phyloP scores from a whole-genome alignment of 1,284 basidiomycete species.

The Ceratobasidium sp. region DNA sequence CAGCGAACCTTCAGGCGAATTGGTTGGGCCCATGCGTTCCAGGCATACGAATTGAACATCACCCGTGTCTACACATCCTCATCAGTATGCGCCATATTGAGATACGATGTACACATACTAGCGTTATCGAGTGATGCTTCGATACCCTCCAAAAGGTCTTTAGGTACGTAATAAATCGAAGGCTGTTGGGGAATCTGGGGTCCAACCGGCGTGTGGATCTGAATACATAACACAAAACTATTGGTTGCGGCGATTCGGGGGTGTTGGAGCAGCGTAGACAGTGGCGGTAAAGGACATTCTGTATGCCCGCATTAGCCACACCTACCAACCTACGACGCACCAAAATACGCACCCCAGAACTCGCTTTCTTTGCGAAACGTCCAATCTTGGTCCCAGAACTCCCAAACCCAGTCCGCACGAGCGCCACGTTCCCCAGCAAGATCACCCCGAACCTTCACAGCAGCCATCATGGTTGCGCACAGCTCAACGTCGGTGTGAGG shows the following conservation, averaged over 20 bases:
- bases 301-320: conserved; percentile 31
- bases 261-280: conserved; percentile 73
- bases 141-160: conserved; percentile 71
- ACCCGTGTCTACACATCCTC: conserved; percentile 60
- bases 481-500: conserved; percentile 69
- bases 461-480: conserved; percentile 76
- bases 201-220: conserved; percentile 76
- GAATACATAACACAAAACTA: conserved; percentile 76
- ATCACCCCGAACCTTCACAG: conserved; percentile 75
- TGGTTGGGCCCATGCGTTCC: conserved; percentile 62
- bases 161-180: conserved; percentile 73
- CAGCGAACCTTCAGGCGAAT: conserved; percentile 51
- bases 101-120: conserved; percentile 60
- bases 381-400: conserved; percentile 74
- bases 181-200: conserved; percentile 76
- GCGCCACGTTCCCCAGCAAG: conserved; percentile 72
- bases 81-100: background rate
- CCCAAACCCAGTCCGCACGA: conserved; percentile 80
- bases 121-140: conserved; percentile 74
- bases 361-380: conserved; percentile 75
- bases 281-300: conserved; percentile 76
- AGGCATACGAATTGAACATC: conserved; percentile 78
- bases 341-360: conserved; percentile 72
- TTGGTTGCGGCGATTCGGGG: conserved; percentile 69
- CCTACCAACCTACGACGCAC: background rate